Evolutionary conservation across 352 stramenopile species (phyloP).

Genomic region (Blastocystis sp.): DNA sequence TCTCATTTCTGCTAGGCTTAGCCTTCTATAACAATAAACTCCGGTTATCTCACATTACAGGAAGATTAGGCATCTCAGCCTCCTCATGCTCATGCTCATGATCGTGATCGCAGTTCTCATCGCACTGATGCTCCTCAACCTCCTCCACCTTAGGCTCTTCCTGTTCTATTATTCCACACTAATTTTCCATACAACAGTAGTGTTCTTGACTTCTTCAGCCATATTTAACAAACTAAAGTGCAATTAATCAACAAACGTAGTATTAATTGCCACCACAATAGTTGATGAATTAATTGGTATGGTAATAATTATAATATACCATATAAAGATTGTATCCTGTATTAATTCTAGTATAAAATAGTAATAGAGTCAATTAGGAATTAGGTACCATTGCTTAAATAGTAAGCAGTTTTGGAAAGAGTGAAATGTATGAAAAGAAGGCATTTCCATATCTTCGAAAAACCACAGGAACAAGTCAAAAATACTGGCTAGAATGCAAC

Average conservation of each 20-base stretch:
- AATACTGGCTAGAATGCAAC: too few species aligned
- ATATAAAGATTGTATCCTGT: too few species aligned
- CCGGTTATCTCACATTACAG: neutral
- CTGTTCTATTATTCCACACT: neutral
- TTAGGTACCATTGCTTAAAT: too few species aligned
- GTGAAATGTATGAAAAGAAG: neutral
- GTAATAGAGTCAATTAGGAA: too few species aligned
- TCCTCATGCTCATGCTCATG: constrained; percentile 9
- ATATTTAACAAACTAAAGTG: constrained; percentile 43
- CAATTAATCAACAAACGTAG: constrained; percentile 8
- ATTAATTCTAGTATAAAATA: too few species aligned
- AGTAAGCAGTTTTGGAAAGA: neutral
- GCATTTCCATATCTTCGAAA: neutral
- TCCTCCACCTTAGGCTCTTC: constrained; percentile 36
- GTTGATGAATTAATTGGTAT: too few species aligned
- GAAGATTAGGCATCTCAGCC: neutral
- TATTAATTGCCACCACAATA: neutral
- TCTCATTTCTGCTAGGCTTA: constrained; percentile 55
- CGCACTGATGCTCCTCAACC: constrained; percentile 1
- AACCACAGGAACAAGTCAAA: too few species aligned
- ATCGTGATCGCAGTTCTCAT: constrained; percentile 10
- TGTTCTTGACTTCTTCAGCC: constrained; percentile 39
- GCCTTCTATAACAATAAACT: neutral
- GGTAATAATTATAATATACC: too few species aligned
- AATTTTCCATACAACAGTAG: neutral